These are phyloP conservation scores for Fusarium odoratissimum DNA, from an alignment of 2,329 filamentous ascomycete genomes.

Conservation along the genomic window DNA sequence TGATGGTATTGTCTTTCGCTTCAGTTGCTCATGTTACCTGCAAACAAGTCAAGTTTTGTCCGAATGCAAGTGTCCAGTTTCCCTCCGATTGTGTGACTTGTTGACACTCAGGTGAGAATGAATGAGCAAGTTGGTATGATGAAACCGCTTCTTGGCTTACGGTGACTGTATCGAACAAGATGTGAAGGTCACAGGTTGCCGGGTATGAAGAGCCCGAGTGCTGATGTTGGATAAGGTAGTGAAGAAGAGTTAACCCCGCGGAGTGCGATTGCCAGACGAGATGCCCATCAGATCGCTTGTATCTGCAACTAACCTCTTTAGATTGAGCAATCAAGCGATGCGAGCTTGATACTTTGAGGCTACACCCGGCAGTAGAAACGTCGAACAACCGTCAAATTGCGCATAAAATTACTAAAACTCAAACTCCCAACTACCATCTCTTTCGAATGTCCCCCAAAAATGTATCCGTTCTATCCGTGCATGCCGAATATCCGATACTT, in stretches of 20 bases:
- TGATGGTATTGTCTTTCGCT: background rate
- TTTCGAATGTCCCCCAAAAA: background rate
- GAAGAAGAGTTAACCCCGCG: slow-evolving; percentile 9
- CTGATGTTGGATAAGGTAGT: slow-evolving; percentile 8
- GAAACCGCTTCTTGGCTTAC: background rate
- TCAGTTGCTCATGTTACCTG: slow-evolving; percentile 3
- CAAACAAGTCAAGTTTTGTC: background rate
- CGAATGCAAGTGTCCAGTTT: background rate
- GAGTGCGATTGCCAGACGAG: background rate
- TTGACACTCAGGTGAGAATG: slow-evolving; percentile 5
- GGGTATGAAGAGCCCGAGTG: background rate
- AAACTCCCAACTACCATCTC: background rate
- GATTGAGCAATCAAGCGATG: background rate
- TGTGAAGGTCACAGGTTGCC: background rate
- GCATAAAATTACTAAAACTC: background rate
- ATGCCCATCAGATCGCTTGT: background rate
- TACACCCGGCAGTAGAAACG: background rate
- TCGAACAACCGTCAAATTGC: background rate
- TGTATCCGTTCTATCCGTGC: slow-evolving; percentile 25
- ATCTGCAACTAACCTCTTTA: background rate
- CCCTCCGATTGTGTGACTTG: background rate
- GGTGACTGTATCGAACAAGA: background rate
- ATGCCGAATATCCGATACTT: slow-evolving; percentile 32
- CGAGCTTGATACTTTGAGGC: background rate
- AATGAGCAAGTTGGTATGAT: slow-evolving; percentile 37